A percentile compares a stretch with the other conserved stretches of the same genome.
phyloP scores from a whole-genome alignment of 768 basidiomycete genomes.

The Filobasidium floriforme region DNA sequence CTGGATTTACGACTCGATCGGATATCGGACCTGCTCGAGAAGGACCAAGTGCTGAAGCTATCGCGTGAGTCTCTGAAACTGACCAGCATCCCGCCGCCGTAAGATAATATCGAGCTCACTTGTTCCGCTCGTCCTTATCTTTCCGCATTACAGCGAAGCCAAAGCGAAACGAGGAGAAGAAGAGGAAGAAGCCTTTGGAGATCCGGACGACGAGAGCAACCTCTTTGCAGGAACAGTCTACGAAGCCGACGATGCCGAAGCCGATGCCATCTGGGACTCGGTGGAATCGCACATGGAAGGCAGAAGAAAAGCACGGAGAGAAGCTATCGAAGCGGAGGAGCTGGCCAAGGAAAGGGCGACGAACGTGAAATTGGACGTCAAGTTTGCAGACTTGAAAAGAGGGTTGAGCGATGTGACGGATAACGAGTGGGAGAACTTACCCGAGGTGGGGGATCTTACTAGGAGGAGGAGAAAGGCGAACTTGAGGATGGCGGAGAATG shows the following conservation, averaged over 20 bases:
- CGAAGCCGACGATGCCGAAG: slow-evolving; percentile 95
- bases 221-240: slow-evolving; percentile 93
- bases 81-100: not conserved
- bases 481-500: slow-evolving; percentile 52
- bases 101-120: slow-evolving; percentile 8
- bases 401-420: slow-evolving; percentile 79
- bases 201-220: slow-evolving; percentile 95
- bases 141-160: slow-evolving; percentile 62
- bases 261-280: slow-evolving; percentile 86
- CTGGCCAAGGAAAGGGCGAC: slow-evolving; percentile 71
- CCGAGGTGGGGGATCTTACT: slow-evolving; percentile 92
- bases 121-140: too few species aligned
- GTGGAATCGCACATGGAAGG: slow-evolving; percentile 88
- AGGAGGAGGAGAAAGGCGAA: slow-evolving; percentile 68
- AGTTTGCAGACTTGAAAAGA: slow-evolving; percentile 91
- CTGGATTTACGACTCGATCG: slow-evolving; percentile 93
- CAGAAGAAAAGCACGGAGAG: slow-evolving; percentile 67
- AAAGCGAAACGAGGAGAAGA: slow-evolving; percentile 81
- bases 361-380: slow-evolving; percentile 88
- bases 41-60: slow-evolving; percentile 80
- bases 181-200: slow-evolving; percentile 82
- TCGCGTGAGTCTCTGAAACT: slow-evolving; percentile 57
- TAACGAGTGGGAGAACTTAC: slow-evolving; percentile 86
- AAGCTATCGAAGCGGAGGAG: slow-evolving; percentile 67
- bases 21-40: slow-evolving; percentile 98